Evolutionary conservation across 176 grass and related monocot species (phyloP), one percentile per base, ranked within the genome.

Genomic region (Oryza punctata): DNA sequence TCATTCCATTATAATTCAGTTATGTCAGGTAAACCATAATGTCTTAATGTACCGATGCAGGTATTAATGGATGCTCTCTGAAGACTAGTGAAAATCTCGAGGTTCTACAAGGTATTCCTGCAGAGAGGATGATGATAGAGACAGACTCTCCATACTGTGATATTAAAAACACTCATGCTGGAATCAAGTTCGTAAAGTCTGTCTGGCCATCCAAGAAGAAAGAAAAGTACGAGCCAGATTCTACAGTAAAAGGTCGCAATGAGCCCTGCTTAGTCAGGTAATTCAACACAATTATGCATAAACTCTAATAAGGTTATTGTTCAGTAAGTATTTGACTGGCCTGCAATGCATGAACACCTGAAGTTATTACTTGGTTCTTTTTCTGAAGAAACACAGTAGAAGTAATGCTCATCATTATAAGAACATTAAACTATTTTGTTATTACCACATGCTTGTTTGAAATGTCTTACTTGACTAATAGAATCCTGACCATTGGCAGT

Each of bases 141-240:
- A 98, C 96, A 45, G 96, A 98, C 75, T 92, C 93, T 43, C 96
- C 96, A 45, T 98, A 98, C 65, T 98, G 96, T 90, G 96, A 94
- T 24, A 95, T 98, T 69, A 98, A 86, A 89, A 98, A 86, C 76
- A 94, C 89, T 73, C 96, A 98, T 90, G 96, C 96, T 63, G 93
- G 91, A 70, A 89, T 90, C 24, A 63, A 92, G 63, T 95, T 90
- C 85, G 89, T 95, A 24, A 98, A 94, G 88, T 98, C 93, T 25
- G 40, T 91, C 72, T 95, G 96, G 96, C 71, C 91, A 82, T 92
- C 91, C 21, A 95, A 95, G 87, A 98, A 98, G 80, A 98, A 98
- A 89, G 93, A 98, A 47, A 98, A 98, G 66, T 94, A 98, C 25
- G 91, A 95, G 78, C 35, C 69, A 47, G 91, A 80, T 46, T 90